Base-by-base conservation (phyloP, 495 filamentous ascomycete species). In the Hyaloscypha finlandica region DNA sequence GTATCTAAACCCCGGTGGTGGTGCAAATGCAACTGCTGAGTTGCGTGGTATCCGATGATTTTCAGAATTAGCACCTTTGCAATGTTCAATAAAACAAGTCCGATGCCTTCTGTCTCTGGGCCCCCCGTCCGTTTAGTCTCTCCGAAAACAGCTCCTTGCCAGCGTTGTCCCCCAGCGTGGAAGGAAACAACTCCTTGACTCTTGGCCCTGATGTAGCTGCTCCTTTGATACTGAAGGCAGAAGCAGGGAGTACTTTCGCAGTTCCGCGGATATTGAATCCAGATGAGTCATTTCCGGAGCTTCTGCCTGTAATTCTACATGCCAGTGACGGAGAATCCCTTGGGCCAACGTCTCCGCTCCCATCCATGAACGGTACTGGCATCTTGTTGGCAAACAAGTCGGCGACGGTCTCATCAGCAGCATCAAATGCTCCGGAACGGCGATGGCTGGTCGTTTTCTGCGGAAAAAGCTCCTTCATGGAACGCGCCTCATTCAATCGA, bases 101-200 rank as follows among this genome's bases (percentile, higher is more conserved):
- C 59, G 83, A 83, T 0, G 85, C 85, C 67, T 73, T 82, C 64
- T 83, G 80, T 60, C 85, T 77, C 61, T 77, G 78, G 52, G 74
- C 69, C 0, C 78, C 73, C 67, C 83, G 76, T 2, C 80, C 81
- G 45, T 82, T 81, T 6, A 84, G 35, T 63, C 77, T 79, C 35
- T 82, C 81, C 1, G 77, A 77, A 65, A 94, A 92, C 8, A 94
- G 77, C 73, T 93, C 90, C 77, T 92, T 93, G 31, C 85, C 86
- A 6, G 85, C 77, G 75, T 92, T 92, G 19, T 73, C 75, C 32
- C 80, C 83, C 63, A 86, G 86, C 66, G 87, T 89, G 5, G 82
- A 82, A 11, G 90, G 90, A 65, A 93, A 93, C 16, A 93, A 75
- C 73, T 93, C 91, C 61, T 85, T 88, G 1, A 84, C 86, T 12